Evolutionary conservation across 2,329 filamentous ascomycete species (phyloP).

Genomic region (Lasiodiplodia citricola): DNA sequence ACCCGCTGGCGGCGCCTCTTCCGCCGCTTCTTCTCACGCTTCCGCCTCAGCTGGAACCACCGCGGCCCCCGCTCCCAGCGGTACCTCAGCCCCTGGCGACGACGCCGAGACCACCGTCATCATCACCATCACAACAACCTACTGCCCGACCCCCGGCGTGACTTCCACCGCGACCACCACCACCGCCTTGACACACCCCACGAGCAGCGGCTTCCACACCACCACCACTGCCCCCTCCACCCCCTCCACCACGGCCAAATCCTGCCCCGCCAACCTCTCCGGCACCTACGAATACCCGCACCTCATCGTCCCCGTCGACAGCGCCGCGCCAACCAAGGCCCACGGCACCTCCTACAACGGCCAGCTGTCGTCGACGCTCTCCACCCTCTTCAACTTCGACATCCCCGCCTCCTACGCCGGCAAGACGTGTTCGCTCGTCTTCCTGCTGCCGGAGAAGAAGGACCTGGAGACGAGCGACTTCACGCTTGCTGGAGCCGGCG

Average conservation of each 20-base stretch:
- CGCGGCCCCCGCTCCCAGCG: neutral
- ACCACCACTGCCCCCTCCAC: conserved; percentile 21
- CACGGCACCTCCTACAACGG: conserved; percentile 35
- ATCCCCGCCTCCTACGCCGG: conserved; percentile 39
- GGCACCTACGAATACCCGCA: conserved; percentile 40
- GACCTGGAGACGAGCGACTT: conserved; percentile 65
- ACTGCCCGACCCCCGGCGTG: conserved; percentile 4
- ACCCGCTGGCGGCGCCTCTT: neutral
- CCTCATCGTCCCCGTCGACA: conserved; percentile 40
- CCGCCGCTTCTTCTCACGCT: neutral
- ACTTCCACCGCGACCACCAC: neutral
- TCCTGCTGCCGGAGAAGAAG: conserved; percentile 65
- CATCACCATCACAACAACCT: conserved; percentile 9
- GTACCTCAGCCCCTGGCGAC: neutral
- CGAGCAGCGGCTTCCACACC: neutral
- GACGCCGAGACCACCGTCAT: conserved; percentile 1
- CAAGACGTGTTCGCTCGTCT: conserved; percentile 64
- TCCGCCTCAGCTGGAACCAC: too few relatives aligned
- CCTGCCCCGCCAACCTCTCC: conserved; percentile 36
- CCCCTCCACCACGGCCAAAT: conserved; percentile 1
- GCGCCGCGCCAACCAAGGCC: conserved; percentile 31
- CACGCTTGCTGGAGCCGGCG: conserved; percentile 50
- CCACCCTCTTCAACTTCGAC: conserved; percentile 55
- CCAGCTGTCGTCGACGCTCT: conserved; percentile 41
- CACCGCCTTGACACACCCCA: neutral